phyloP scores from a whole-genome alignment of 1,284 basidiomycete genomes.

The Leccinum subrobustum region DNA sequence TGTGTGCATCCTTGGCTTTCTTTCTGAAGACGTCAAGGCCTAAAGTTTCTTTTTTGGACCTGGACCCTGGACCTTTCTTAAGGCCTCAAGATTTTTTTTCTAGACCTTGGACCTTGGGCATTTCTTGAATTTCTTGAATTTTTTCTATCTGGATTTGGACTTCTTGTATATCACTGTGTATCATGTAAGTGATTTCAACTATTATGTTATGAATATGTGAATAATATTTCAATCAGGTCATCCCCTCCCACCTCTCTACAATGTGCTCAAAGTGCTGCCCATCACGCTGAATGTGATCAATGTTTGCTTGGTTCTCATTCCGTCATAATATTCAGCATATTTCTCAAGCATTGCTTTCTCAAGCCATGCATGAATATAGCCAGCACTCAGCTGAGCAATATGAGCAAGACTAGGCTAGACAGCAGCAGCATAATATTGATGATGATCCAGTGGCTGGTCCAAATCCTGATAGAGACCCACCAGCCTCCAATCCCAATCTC shows the following conservation, averaged over 20 bases:
- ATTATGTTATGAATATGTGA: too few species aligned
- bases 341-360: too few species aligned
- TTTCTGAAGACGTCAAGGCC: neutral
- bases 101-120: neutral
- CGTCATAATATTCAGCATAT: too few species aligned
- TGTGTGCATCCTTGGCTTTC: neutral
- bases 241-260: neutral
- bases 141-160: neutral
- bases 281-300: slow-evolving; percentile 1
- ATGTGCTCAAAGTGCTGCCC: neutral
- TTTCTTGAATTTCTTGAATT: too few species aligned
- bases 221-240: neutral
- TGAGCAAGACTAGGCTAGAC: too few species aligned
- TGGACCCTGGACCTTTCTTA: neutral
- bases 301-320: neutral
- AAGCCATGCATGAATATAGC: too few species aligned
- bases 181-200: too few species aligned
- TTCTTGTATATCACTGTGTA: neutral
- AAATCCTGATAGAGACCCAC: too few species aligned
- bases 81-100: neutral
- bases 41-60: neutral
- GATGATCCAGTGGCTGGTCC: too few species aligned
- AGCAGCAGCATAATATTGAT: too few species aligned
- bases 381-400: too few species aligned
- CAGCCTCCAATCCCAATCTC: too few species aligned